These are phyloP conservation scores for Lactifluus rugatus DNA, from an alignment of 768 basidiomycete genomes.

Conservation along the genomic window DNA sequence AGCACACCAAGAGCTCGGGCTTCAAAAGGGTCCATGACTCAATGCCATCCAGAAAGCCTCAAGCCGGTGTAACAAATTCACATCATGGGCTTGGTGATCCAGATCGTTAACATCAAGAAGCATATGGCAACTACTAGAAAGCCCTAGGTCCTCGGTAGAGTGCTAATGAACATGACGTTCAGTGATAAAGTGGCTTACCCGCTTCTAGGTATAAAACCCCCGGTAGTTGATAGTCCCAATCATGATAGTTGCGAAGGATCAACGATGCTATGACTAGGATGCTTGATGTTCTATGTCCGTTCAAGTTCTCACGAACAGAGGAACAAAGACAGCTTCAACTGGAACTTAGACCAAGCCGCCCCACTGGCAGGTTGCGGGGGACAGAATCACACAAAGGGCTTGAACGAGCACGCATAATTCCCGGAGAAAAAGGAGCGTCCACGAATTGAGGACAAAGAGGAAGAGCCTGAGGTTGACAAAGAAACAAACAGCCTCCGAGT, in stretches of 20 bases:
- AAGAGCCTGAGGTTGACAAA: conserved; percentile 37
- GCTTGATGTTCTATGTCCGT: neutral
- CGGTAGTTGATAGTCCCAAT: conserved; percentile 41
- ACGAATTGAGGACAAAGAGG: conserved; percentile 35
- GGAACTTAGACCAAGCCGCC: conserved; percentile 36
- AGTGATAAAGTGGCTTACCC: conserved; percentile 23
- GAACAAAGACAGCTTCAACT: conserved; percentile 37
- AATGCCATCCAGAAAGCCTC: conserved; percentile 35
- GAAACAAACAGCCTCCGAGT: conserved; percentile 39
- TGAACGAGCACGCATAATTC: conserved; percentile 29
- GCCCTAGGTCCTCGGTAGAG: conserved; percentile 33
- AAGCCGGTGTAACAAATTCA: conserved; percentile 30
- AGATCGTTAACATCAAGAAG: conserved; percentile 41
- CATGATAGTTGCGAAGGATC: conserved; percentile 42
- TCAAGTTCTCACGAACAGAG: conserved; percentile 28
- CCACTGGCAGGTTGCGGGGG: conserved; percentile 36
- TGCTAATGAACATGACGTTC: neutral
- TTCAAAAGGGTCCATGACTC: conserved; percentile 30
- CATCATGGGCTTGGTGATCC: conserved; percentile 41
- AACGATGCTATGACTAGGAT: neutral
- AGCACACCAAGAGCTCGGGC: conserved; percentile 33
- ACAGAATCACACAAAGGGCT: conserved; percentile 1
- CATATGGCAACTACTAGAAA: conserved; percentile 30
- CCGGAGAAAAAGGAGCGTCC: conserved; percentile 34
- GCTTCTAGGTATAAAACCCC: conserved; percentile 32